Conservation (phyloP, 257 asterid genomes). For the Catharanthus roseus region DNA sequence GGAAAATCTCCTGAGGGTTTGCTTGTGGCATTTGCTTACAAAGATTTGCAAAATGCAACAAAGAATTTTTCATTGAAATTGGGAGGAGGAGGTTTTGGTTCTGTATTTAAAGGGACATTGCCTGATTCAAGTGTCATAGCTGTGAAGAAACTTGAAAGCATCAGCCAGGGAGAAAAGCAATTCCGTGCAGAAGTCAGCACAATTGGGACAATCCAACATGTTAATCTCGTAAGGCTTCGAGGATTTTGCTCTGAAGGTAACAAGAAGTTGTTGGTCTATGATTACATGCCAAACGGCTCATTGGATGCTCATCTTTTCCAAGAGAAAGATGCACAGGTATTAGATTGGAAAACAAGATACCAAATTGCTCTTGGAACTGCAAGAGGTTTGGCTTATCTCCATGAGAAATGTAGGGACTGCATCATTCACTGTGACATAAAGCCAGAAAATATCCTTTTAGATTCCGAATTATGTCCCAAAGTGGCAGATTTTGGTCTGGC, state of each 20-base stretch:
- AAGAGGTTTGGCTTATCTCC: conserved; percentile 53
- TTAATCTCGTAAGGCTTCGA: conserved; percentile 45
- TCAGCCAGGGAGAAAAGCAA: conserved; percentile 56
- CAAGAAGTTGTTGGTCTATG: conserved; percentile 40
- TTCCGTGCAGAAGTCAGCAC: conserved; percentile 55
- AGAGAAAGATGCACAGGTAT: conserved; percentile 23
- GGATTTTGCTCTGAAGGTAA: conserved; percentile 48
- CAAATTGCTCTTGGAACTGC: conserved; percentile 50
- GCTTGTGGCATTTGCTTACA: conserved; percentile 30
- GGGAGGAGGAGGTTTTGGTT: conserved; percentile 56
- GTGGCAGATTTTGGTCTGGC: conserved; percentile 58
- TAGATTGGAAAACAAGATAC: conserved; percentile 42
- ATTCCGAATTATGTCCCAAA: conserved; percentile 40
- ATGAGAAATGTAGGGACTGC: conserved; percentile 50
- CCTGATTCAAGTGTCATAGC: conserved; percentile 43
- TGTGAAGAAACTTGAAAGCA: conserved; percentile 47
- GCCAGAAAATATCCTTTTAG: conserved; percentile 45
- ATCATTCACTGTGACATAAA: conserved; percentile 51
- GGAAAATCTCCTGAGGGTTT: conserved; percentile 30
- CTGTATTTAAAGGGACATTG: conserved; percentile 42
- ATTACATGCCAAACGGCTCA: conserved; percentile 42
- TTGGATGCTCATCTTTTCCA: conserved; percentile 40
- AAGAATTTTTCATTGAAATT: conserved; percentile 44
- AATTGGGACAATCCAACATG: conserved; percentile 50
- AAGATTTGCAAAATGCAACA: conserved; percentile 37